Evolutionary conservation across 768 basidiomycete genomes (phyloP).

Genomic region (Panaeolus papilionaceus): DNA sequence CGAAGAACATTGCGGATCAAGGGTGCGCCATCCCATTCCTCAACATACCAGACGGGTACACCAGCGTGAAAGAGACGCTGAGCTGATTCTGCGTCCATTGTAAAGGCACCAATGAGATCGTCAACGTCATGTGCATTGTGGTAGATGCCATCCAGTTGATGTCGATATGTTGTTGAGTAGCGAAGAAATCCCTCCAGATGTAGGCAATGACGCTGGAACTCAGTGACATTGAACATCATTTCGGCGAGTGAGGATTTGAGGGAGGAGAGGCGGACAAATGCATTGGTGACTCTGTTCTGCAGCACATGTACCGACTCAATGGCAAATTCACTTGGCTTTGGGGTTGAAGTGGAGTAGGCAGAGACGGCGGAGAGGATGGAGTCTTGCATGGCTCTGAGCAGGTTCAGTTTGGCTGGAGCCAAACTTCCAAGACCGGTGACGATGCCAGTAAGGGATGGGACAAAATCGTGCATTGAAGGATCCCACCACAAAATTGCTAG

Average conservation of each 20-base stretch:
- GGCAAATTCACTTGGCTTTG: not conserved
- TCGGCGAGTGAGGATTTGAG: conserved; percentile 11
- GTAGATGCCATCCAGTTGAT: conserved; percentile 13
- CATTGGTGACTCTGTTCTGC: not conserved
- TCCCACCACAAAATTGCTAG: conserved; percentile 18
- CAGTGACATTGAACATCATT: conserved; percentile 16
- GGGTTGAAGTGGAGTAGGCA: not conserved
- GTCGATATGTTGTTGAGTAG: conserved; percentile 22
- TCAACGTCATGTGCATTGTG: not conserved
- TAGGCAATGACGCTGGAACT: conserved; percentile 23
- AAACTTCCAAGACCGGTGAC: conserved; percentile 15
- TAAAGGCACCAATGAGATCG: conserved; percentile 24
- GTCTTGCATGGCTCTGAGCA: not conserved
- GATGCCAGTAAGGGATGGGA: not conserved
- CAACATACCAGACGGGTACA: conserved; percentile 29
- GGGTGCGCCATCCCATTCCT: conserved; percentile 6
- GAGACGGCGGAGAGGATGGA: not conserved
- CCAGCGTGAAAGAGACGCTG: conserved; percentile 24
- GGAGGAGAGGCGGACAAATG: not conserved
- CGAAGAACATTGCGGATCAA: conserved; percentile 9
- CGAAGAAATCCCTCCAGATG: conserved; percentile 22
- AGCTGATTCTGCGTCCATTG: conserved; percentile 12
- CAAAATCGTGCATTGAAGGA: not conserved
- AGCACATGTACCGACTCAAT: conserved; percentile 11
- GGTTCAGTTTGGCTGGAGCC: not conserved